Evolutionary conservation across 768 basidiomycete genomes (phyloP), one percentile per base, ranked within the genome.

Genomic region (Russula sp.): DNA sequence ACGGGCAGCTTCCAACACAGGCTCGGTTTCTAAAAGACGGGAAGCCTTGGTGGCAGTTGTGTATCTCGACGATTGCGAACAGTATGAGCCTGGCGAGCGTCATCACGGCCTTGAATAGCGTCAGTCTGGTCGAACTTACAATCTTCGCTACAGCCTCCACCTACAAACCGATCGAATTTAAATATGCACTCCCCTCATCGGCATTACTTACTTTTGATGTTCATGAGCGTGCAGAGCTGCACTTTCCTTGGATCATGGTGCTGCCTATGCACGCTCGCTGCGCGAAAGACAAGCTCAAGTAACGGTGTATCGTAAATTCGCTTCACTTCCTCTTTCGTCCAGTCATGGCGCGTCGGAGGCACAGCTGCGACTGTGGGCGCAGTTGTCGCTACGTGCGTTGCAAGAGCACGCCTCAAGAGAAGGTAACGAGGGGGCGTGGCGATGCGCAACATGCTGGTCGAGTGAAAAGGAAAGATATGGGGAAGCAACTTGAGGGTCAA

Each of bases 151-250:
- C 96, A 98, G 59, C 96, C 96, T 38, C 96, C 96, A 67, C 91
- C 94, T 95, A 69, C 39, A 50, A 63, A 53, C 51, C 63, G 46
- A 41, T 62, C 61, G 46, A 43, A 60, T 66, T 41, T 64, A 60
- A 56, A 63, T 50, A 51, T 70, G 64, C 68, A 67, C 71, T 71
- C 72, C 56, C 68, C 67, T 5, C n/a, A 5, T 53, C 60, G 68
- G 58, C 51, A 51, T 62, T n/a, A 79, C 88, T 67, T 73, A 91
- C 93, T 93, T 76, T 98, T 98, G 75, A 98, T 98, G 72, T 98
- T 98, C 89, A 98, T 93, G 35, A 98, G 80, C 5, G 96, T 98
- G 69, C 95, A 98, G 36, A 98, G 81, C 75, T 98, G 96, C 35
- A 98, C 84, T 78, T 97, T 93, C 68, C 75, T 80, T 36, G 94